Conservation (phyloP, 768 basidiomycete species). For the Saitozyma sp. region DNA sequence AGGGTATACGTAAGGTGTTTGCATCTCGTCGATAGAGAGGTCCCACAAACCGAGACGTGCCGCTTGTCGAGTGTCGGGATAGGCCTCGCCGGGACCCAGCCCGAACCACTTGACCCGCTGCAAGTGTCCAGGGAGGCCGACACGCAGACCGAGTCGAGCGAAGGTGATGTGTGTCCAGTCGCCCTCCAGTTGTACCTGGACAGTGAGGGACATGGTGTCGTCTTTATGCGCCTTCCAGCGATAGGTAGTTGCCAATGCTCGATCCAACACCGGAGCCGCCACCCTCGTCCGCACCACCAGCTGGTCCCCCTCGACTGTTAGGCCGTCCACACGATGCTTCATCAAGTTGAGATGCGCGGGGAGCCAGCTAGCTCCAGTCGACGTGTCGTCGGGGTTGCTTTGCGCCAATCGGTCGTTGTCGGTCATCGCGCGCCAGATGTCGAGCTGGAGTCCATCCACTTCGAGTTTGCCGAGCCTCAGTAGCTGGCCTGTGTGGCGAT, state of each 20-base stretch:
- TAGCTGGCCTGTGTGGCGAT: no score
- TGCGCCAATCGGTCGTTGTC: slow-evolving; percentile 7
- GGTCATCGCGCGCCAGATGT: slow-evolving; percentile 13
- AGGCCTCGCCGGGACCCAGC: slow-evolving; percentile 10
- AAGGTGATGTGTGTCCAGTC: slow-evolving; percentile 6
- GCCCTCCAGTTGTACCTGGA: slow-evolving; percentile 1
- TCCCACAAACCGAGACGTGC: neutral
- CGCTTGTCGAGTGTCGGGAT: slow-evolving; percentile 3
- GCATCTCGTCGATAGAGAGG: slow-evolving; percentile 9
- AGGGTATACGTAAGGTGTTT: slow-evolving; percentile 12
- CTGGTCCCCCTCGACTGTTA: neutral
- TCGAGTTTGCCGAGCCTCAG: no score
- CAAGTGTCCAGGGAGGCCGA: slow-evolving; percentile 3
- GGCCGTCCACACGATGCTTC: slow-evolving; percentile 1
- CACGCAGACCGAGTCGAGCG: slow-evolving; percentile 6
- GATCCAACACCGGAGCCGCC: neutral
- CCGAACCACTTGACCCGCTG: slow-evolving; percentile 9
- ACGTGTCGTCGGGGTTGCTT: no score
- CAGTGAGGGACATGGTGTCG: neutral
- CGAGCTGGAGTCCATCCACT: neutral
- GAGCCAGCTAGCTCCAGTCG: neutral
- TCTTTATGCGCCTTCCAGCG: neutral
- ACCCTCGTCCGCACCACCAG: neutral
- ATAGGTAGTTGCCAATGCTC: neutral
- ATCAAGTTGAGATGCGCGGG: slow-evolving; percentile 1